Conservation (phyloP, 305 asterid genomes). For the Fraxinus paxiana region DNA sequence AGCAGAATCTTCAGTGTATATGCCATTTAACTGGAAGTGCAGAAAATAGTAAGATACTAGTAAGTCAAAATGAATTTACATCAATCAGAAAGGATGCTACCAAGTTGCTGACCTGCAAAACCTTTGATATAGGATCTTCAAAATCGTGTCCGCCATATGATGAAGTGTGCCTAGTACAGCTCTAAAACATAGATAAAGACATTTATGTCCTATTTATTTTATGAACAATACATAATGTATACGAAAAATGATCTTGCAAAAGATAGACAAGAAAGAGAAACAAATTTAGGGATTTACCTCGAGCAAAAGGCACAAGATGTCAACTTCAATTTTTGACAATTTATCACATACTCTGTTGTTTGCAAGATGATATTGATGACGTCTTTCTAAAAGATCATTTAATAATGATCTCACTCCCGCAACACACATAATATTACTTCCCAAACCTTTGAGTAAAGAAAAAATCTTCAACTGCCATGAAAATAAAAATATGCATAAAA, state of each 20-base stretch:
- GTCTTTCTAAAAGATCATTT: conserved; percentile 55
- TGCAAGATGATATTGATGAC: conserved; percentile 36
- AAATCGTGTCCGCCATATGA: conserved; percentile 35
- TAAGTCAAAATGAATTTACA: background rate
- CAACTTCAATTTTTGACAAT: conserved; percentile 60
- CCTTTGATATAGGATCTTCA: conserved; percentile 49
- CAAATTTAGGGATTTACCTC: conserved; percentile 48
- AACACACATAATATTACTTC: conserved; percentile 48
- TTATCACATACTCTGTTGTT: conserved; percentile 32
- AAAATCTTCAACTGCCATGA: conserved; percentile 65
- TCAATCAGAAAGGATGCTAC: background rate
- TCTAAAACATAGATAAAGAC: conserved; percentile 37
- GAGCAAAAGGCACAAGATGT: conserved; percentile 63
- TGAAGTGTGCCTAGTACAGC: conserved; percentile 43
- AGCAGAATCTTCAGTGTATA: conserved; percentile 44
- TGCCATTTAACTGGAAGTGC: conserved; percentile 44
- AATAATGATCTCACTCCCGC: conserved; percentile 53
- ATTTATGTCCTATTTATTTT: conserved; percentile 4
- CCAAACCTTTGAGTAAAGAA: conserved; percentile 62
- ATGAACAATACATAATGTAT: background rate
- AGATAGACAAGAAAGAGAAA: background rate
- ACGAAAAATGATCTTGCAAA: background rate
- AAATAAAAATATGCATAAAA: conserved; percentile 17
- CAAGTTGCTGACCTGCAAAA: conserved; percentile 55
- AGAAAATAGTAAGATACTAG: conserved; percentile 15